Evolutionary conservation across 352 stramenopile species (phyloP), one percentile per base, ranked within the genome.

Genomic region (Peronosclerospora sorghi): DNA sequence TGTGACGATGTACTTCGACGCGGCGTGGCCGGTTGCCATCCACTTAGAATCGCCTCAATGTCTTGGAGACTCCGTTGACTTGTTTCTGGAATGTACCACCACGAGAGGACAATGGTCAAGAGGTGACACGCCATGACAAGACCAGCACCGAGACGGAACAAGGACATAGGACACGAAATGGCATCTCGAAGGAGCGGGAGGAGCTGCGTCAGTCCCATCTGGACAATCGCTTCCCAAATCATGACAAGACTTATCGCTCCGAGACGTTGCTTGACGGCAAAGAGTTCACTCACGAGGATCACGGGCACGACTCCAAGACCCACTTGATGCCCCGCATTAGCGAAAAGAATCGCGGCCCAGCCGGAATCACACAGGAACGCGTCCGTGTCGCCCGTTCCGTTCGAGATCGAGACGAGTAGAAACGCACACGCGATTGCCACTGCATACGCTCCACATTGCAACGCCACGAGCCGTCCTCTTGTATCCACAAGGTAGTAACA

Each of bases 1-100:
- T 71, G 55, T 8, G 66, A 78, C 13, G 68, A 78, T 18, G 59
- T 58, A 20, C 52, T 39, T 8, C 63, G 68, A 1, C 59, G 68
- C 38, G 77, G 77, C 18, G 77, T 90, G 14, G 77, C 72, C 10
- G 77, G 72, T 27, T 73, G 73, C 72, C 73, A 90, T 18, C 77
- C 77, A 0, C 61, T 77, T 28, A 87, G 44, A 45, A 87, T 81
- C 20, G 77, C 72, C 36, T 90, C 77, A 27, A 90, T 85, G 44
- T 84, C 68, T 54, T 90, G 77, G 4, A 90, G 65, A 51, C 73
- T 86, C 23, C 74, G 74, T 21, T 68, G 43, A 20, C 71, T 86
- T 7, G 77, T 90, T 57, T 90, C 77, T 1, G 77, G 77, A 10
- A 90, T 48, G 35, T 79, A 90, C 45, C 75, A 66, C 64, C 56